Base-by-base conservation (phyloP, 2,329 filamentous ascomycete species). In the Leptodontidium sp. region DNA sequence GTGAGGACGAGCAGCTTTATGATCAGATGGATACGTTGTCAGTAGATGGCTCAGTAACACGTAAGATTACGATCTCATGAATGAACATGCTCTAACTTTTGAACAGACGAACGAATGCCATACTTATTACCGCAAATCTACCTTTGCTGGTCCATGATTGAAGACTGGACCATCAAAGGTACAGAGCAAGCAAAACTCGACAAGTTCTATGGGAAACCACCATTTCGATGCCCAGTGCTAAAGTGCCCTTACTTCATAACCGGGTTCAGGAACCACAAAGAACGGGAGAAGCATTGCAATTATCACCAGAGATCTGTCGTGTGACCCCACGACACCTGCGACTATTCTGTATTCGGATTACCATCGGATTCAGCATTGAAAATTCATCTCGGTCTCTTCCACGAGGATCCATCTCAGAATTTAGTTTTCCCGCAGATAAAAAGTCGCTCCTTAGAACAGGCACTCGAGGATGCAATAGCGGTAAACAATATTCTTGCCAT, bases 351-450 rank as follows among this genome's bases (percentile, higher is more conserved):
- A 15, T 17, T 43, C 17, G 57, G 57, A 29, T 43, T 45, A 5
- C 24, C 38, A 61, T n/a, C 58, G n/a, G 21, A 61, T n/a, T 32
- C 26, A 9, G 26, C 58, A 5, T 61, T 61, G 58, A 61, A 45
- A 47, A 47, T 38, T 61, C 58, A 47, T 61, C 40, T 61, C 26
- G 7, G n/a, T 26, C 58, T 61, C 15, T 61, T 38, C 38, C 58
- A 61, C n/a, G 38, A 61, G 7, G n/a, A 45, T 47, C 11, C 26
- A 5, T 61, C 58, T 26, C n/a, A 61, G 15, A 21, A 3, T 26
- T 26, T 29, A 3, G 26, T 32, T 21, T 61, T 61, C 17, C 58
- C 58, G 15, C 8, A 61, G 15, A 32, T 61, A 1, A 61, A 61
- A 29, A 45, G n/a, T 26, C n/a, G 58, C 9, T 47, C 58, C 26